Evolutionary conservation across 2,329 filamentous ascomycete genomes (phyloP).

Genomic region (Claviceps humidiphila): DNA sequence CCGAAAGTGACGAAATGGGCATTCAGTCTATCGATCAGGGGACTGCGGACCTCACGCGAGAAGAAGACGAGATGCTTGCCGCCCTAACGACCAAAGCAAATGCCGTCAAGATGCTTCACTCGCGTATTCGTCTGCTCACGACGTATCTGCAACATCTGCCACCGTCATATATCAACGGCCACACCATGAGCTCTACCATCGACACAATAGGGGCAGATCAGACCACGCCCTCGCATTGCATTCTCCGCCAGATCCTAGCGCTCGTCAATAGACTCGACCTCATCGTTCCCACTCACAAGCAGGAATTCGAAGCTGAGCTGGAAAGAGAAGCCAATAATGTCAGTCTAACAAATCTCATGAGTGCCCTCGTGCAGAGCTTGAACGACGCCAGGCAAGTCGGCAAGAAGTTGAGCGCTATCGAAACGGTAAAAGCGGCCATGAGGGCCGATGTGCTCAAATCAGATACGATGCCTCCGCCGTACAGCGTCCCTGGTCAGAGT

Average conservation of each 20-base stretch:
- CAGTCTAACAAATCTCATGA: slow-evolving; percentile 61
- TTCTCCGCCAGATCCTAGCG: slow-evolving; percentile 79
- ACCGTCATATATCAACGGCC: slow-evolving; percentile 44
- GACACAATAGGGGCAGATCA: slow-evolving; percentile 22
- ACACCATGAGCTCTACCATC: slow-evolving; percentile 23
- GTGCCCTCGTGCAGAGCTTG: slow-evolving; percentile 60
- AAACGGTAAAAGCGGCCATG: slow-evolving; percentile 20
- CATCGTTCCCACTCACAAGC: slow-evolving; percentile 56
- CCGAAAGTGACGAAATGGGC: slow-evolving; percentile 15
- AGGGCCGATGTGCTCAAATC: slow-evolving; percentile 5
- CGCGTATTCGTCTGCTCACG: slow-evolving; percentile 57
- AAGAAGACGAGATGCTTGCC: slow-evolving; percentile 49
- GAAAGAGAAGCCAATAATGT: slow-evolving; percentile 76
- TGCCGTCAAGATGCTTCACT: slow-evolving; percentile 84
- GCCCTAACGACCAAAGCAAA: slow-evolving; percentile 77
- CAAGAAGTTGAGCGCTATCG: slow-evolving; percentile 55
- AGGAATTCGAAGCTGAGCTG: slow-evolving; percentile 56
- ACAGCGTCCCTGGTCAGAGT: no score
- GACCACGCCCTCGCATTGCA: slow-evolving; percentile 46
- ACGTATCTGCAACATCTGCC: slow-evolving; percentile 67
- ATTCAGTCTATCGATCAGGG: slow-evolving; percentile 23
- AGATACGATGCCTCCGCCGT: slow-evolving; percentile 8
- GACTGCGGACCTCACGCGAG: slow-evolving; percentile 32
- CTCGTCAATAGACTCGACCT: slow-evolving; percentile 74
- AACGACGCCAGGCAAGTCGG: slow-evolving; percentile 60